Base-by-base conservation (phyloP, 2,329 filamentous ascomycete genomes). In the Helminthosporium solani region DNA sequence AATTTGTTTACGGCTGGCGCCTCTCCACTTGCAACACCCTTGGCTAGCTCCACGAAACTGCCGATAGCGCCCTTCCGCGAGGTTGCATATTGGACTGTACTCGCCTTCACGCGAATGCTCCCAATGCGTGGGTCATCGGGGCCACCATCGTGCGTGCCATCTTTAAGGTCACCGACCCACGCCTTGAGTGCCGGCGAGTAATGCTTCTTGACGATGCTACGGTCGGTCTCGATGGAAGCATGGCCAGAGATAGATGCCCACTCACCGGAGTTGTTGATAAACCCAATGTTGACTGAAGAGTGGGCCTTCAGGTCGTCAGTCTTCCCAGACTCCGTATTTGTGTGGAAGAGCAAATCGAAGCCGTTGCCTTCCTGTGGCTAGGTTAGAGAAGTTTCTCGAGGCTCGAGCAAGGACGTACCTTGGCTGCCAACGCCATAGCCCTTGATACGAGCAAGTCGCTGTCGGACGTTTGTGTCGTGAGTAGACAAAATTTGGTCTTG, bases 251-350 rank as follows among this genome's bases (percentile, higher is more conserved):
- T 76, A 2, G 88, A 94, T 0, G 90, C 90, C 90, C 90, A 96
- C 69, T 92, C 85, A 57, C 90, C 88, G 2, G 82, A 81, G 54
- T 72, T 70, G 68, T 87, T 86, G 57, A 92, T 78, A 77, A 95
- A 95, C 38, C 86, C 82, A 54, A 95, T 79, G 75, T 95, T 95
- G 74, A 90, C 80, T 57, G 88, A 80, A 0, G 85, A 75, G 69
- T 95, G 85, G 46, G 77, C 75, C 46, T 81, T 77, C 33, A 95
- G 79, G 63, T 95, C 90, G 69, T 89, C 81, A 4, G 88, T 90
- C 78, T 96, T 95, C 73, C 88, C 84, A 8, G 88, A 90, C 68
- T 92, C 87, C 52, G 88, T 90, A 77, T 95, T 95, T 64, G 90
- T 90, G 76, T 94, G 86, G 80, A 95, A 95, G 70, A 95, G 80